Evolutionary conservation across 164 flowering plant species (phyloP).

Genomic region (Sextonia rubra): DNA sequence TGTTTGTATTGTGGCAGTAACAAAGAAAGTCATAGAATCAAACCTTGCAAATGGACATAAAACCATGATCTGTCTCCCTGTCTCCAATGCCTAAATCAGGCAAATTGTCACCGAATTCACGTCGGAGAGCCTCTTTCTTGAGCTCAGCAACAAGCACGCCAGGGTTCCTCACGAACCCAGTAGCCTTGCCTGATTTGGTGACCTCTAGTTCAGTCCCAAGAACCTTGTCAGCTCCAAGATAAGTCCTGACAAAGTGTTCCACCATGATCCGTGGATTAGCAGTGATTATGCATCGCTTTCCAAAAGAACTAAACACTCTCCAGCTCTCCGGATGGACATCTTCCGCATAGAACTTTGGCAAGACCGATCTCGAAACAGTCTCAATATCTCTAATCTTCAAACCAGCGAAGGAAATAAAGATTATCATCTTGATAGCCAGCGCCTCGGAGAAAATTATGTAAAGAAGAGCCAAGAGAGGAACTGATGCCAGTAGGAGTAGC

Average conservation of each 20-base stretch:
- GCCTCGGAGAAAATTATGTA: conserved; percentile 54
- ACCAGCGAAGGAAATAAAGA: conserved; percentile 53
- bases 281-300: conserved; percentile 47
- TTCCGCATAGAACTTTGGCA: conserved; percentile 62
- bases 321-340: conserved; percentile 65
- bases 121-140: conserved; percentile 39
- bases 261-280: conserved; percentile 65
- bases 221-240: conserved; percentile 60
- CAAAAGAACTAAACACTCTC: conserved; percentile 57
- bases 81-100: conserved; percentile 76
- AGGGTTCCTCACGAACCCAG: conserved; percentile 56
- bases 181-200: conserved; percentile 43
- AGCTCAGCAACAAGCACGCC: conserved; percentile 64
- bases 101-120: conserved; percentile 41
- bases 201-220: conserved; percentile 72
- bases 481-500: conserved; percentile 37
- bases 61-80: conserved; percentile 52
- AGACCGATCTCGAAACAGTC: conserved; percentile 49
- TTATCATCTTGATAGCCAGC: conserved; percentile 30
- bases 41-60: conserved; percentile 82
- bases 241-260: conserved; percentile 52
- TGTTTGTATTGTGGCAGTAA: not conserved
- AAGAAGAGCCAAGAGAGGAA: conserved; percentile 45
- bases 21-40: not conserved
- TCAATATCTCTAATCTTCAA: conserved; percentile 50